Evolutionary conservation across 2,329 filamentous ascomycete species (phyloP).

Genomic region (Stagonosporopsis chrysanthemi): DNA sequence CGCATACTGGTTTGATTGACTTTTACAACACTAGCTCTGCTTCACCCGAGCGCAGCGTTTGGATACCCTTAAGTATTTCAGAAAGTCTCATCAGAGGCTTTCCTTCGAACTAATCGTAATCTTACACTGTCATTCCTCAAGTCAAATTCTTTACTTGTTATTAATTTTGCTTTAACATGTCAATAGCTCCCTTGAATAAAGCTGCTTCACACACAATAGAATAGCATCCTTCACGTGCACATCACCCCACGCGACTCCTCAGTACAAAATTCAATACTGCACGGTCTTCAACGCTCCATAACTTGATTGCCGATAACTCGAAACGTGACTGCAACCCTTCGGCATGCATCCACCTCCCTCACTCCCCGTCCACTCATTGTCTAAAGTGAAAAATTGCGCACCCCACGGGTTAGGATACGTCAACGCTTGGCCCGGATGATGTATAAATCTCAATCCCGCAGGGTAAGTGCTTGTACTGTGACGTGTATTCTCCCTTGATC

Average conservation of each 20-base stretch:
- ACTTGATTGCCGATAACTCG: not conserved
- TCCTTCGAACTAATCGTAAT: not conserved
- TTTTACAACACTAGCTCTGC: not conserved
- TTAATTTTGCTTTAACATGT: not conserved
- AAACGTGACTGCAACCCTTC: not conserved
- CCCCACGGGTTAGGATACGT: not conserved
- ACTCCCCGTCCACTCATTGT: not conserved
- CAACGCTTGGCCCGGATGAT: not conserved
- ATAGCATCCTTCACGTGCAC: too few species aligned
- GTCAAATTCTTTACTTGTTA: not conserved
- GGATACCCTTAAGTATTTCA: slow-evolving; percentile 7
- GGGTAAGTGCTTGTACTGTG: slow-evolving; percentile 12
- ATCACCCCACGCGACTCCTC: not conserved
- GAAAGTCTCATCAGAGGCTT: not conserved
- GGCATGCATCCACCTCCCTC: not conserved
- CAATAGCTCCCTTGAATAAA: not conserved
- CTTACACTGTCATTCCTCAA: not conserved
- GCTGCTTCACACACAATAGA: not conserved
- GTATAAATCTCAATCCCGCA: slow-evolving; percentile 9
- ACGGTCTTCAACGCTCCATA: not conserved
- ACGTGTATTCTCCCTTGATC: slow-evolving; percentile 8
- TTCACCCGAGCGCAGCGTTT: not conserved
- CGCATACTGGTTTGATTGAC: slow-evolving; percentile 10
- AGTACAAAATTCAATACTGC: not conserved
- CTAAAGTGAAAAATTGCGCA: not conserved